Base-by-base conservation (phyloP, 306 rosid genomes). In the Quillaja saponaria region DNA sequence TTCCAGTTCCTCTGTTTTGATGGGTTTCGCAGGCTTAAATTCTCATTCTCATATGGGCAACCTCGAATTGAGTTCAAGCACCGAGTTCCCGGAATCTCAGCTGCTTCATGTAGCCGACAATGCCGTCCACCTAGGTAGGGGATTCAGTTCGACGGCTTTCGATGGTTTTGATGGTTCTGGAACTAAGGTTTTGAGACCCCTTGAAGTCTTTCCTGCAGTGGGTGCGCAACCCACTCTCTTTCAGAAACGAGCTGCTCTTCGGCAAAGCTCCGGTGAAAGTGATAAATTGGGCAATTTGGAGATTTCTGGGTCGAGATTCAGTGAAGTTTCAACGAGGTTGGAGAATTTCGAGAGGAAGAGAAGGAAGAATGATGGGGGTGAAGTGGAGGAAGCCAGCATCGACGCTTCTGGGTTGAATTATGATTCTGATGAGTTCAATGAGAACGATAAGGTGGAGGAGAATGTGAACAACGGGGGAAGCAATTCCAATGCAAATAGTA, bases 161-260 rank as follows among this genome's bases (percentile, higher is more conserved):
- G 87, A 68, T 13, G 79, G 68, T 10, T 69, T 79, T 0, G 79
- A 42, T n/a, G 74, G 47, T 34, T 62, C 85, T 10, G 84, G 52
- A 64, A 48, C 80, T 8, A 85, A 72, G 57, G 76, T 28, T 51
- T 42, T 81, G 35, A 60, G 72, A 54, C 85, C 90, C 19, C 76
- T 81, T 10, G 85, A 85, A 18, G 73, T 73, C 9, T 69, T 72
- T 52, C 78, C 85, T 15, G 69, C 72, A 1, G 48, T 46, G 60
- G 88, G 79, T 7, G 53, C 80, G n/a, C 91, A 78, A 58, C 94
- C 95, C 2, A 92, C 90, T 16, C 71, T 92, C 45, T 92, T 84
- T 39, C 88, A 85, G 89, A 92, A 92, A 72, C 75, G 98, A 57
- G 79, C 80, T 4, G 83, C 80, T 3, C 84, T 70, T 31, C 66